phyloP scores from a whole-genome alignment of 2,329 filamentous ascomycete species.

The Colletotrichum brevisporum region DNA sequence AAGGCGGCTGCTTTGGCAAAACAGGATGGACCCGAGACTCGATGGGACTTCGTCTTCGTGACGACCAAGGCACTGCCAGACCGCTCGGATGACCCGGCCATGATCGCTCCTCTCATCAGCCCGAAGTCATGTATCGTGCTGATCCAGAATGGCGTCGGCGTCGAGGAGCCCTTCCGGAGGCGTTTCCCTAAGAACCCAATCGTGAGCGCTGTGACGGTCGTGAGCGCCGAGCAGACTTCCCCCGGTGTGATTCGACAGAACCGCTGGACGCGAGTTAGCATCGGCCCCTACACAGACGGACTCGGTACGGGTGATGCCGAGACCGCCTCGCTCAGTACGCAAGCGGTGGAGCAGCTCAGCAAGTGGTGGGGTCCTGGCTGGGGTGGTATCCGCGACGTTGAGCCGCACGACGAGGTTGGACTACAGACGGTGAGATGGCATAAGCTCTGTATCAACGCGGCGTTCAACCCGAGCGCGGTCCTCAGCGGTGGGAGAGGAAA shows the following conservation, averaged over 20 bases:
- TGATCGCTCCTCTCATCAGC: conserved; percentile 72
- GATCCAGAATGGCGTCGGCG: conserved; percentile 80
- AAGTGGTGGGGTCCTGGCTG: conserved; percentile 63
- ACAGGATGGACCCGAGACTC: conserved; percentile 24
- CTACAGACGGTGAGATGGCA: conserved; percentile 82
- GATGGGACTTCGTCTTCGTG: conserved; percentile 75
- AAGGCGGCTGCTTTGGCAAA: conserved; percentile 61
- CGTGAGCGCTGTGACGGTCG: conserved; percentile 77
- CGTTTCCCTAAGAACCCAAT: conserved; percentile 74
- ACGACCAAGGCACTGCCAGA: conserved; percentile 80
- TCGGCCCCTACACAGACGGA: conserved; percentile 74
- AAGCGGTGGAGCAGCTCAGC: conserved; percentile 64
- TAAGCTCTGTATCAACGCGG: conserved; percentile 82
- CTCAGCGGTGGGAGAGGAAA: conserved; percentile 76
- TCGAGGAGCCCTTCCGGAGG: conserved; percentile 74
- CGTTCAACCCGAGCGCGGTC: conserved; percentile 81
- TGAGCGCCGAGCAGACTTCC: conserved; percentile 75
- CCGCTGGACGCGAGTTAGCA: conserved; percentile 80
- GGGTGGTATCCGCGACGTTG: conserved; percentile 76
- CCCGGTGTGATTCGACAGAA: conserved; percentile 78
- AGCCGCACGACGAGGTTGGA: conserved; percentile 74
- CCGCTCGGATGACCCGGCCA: conserved; percentile 70
- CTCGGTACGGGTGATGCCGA: conserved; percentile 53
- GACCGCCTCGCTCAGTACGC: conserved; percentile 52
- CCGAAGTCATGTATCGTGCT: conserved; percentile 72